These are phyloP conservation scores for Didymella arachidicola DNA, from an alignment of 2,329 filamentous ascomycete genomes.

Conservation along the genomic window DNA sequence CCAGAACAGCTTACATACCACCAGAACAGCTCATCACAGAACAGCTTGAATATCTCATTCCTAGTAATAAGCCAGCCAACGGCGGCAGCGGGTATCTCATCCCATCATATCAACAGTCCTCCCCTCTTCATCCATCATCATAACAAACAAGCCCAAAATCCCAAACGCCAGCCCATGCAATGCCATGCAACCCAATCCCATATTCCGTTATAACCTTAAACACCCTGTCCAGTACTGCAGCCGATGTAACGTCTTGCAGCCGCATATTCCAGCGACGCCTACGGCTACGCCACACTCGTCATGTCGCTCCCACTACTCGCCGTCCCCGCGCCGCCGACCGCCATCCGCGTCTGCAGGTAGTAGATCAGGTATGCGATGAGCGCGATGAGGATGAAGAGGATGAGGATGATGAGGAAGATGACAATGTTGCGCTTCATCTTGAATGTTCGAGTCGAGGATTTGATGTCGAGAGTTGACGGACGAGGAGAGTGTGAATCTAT, in stretches of 20 bases:
- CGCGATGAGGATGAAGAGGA: constrained; percentile 61
- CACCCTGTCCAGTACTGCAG: too few relatives aligned
- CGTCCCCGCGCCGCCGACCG: constrained; percentile 45
- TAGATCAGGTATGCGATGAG: constrained; percentile 60
- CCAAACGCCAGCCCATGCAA: constrained; percentile 1
- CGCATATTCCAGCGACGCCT: too few relatives aligned
- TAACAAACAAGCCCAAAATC: background rate
- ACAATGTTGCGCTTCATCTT: constrained; percentile 61
- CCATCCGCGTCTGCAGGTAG: constrained; percentile 56
- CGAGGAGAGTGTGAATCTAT: too few relatives aligned
- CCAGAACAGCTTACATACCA: too few relatives aligned
- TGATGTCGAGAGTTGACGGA: too few relatives aligned
- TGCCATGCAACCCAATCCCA: background rate
- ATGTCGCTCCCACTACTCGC: constrained; percentile 40
- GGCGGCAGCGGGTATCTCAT: constrained; percentile 16
- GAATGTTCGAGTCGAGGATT: background rate
- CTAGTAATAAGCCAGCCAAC: constrained; percentile 5
- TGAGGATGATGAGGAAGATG: constrained; percentile 62
- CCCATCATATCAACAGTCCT: background rate
- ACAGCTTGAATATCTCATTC: background rate
- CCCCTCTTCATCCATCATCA: too few relatives aligned
- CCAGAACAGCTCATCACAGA: background rate
- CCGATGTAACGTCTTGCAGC: too few relatives aligned
- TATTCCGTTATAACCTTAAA: too few relatives aligned
- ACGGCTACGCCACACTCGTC: constrained; percentile 24